A percentile compares a stretch with the other conserved stretches of the same genome.
phyloP scores from a whole-genome alignment of 1,139 yeast genomes.

The Eremothecium cymbalariae region DNA sequence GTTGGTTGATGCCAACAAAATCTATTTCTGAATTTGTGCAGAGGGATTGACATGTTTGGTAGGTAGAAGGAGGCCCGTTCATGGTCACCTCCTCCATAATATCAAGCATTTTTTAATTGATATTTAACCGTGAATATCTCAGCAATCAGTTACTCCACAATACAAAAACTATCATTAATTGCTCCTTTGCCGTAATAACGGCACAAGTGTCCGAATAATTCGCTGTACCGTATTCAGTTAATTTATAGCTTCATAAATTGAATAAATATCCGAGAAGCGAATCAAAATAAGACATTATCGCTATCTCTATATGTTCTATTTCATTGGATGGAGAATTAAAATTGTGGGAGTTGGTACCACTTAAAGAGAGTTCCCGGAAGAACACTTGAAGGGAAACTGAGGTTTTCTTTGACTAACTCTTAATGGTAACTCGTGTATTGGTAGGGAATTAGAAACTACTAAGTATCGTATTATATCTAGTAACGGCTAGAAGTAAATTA shows the following conservation, averaged over 20 bases:
- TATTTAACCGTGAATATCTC: conserved; percentile 60
- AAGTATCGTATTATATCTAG: too few relatives aligned
- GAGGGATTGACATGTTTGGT: conserved; percentile 51
- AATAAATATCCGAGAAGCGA: conserved; percentile 49
- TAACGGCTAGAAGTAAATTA: too few relatives aligned
- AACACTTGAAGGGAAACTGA: too few relatives aligned
- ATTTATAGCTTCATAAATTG: conserved; percentile 54
- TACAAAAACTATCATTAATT: conserved; percentile 49
- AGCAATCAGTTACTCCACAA: conserved; percentile 49
- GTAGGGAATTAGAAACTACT: too few relatives aligned
- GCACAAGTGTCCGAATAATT: conserved; percentile 63
- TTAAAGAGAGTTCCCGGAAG: too few relatives aligned
- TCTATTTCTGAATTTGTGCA: conserved; percentile 65
- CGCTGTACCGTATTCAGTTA: conserved; percentile 46
- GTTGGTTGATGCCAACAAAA: conserved; percentile 80
- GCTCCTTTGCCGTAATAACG: conserved; percentile 87
- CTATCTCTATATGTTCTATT: too few relatives aligned
- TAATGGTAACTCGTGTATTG: too few relatives aligned
- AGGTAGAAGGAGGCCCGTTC: conserved; percentile 81
- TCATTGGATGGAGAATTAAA: too few relatives aligned
- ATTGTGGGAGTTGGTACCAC: too few relatives aligned
- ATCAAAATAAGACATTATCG: too few relatives aligned
- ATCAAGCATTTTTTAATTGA: conserved; percentile 58
- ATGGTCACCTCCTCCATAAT: conserved; percentile 70
- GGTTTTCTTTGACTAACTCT: too few relatives aligned